These are phyloP conservation scores for Talaromyces sp. DNA, from an alignment of 2,329 filamentous ascomycete genomes.

Conservation along the genomic window DNA sequence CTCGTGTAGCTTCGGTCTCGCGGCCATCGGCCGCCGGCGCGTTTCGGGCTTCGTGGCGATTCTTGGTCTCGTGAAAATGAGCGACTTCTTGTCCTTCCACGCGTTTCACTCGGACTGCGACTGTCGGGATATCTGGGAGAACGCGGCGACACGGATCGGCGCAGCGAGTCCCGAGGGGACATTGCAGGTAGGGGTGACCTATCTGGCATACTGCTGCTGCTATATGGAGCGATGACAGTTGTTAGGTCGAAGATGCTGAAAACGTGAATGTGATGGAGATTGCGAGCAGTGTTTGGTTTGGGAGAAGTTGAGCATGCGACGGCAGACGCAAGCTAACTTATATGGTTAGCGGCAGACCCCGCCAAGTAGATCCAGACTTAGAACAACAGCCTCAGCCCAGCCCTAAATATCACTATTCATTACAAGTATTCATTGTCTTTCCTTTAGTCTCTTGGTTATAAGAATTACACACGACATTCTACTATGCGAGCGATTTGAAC, in stretches of 20 bases:
- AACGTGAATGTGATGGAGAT: neutral
- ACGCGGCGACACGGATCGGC: slow-evolving; percentile 32
- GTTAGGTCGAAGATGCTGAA: neutral
- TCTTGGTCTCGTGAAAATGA: slow-evolving; percentile 25
- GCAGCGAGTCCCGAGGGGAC: slow-evolving; percentile 20
- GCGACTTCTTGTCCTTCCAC: slow-evolving; percentile 23
- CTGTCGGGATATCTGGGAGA: slow-evolving; percentile 26
- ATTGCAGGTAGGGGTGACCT: slow-evolving; percentile 15
- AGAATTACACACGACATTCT: too few relatives aligned
- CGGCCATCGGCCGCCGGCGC: slow-evolving; percentile 34
- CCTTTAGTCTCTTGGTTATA: neutral
- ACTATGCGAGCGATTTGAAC: too few relatives aligned
- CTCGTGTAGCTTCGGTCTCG: slow-evolving; percentile 35
- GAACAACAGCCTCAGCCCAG: neutral
- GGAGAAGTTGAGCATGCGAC: neutral
- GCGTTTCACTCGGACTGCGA: slow-evolving; percentile 23
- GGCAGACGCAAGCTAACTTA: neutral
- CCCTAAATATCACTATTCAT: neutral
- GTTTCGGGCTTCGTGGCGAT: slow-evolving; percentile 35
- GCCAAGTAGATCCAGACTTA: neutral
- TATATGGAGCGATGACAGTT: neutral
- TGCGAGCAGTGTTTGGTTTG: neutral
- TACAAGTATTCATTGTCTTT: neutral
- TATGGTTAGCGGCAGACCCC: neutral
- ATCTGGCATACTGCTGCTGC: slow-evolving; percentile 4